A percentile compares a stretch with the other conserved stretches of the same genome.
Evolutionary conservation across 768 basidiomycete species (phyloP).

Genomic region (Rhodosporidiobolus sp.): DNA sequence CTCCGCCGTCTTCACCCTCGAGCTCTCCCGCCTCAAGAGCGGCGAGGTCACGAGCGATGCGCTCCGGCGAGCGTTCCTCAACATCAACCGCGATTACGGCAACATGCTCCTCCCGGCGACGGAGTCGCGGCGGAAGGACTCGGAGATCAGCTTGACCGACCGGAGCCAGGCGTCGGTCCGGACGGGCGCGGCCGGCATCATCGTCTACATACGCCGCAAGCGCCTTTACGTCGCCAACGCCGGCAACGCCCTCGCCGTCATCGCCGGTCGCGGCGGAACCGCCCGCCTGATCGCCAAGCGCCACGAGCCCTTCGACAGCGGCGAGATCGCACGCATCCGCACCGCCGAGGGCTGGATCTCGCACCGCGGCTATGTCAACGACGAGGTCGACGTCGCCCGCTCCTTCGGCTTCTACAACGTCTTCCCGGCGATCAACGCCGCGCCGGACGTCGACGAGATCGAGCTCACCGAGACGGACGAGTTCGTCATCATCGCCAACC

Average conservation of each 20-base stretch:
- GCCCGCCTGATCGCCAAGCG: constrained; percentile 70
- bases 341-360: constrained; percentile 92
- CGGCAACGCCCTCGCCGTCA: constrained; percentile 79
- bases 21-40: constrained; percentile 57
- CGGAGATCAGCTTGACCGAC: constrained; percentile 35
- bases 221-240: constrained; percentile 85
- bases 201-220: constrained; percentile 75
- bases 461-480: constrained; percentile 80
- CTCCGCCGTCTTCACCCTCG: constrained; percentile 59
- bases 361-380: constrained; percentile 82
- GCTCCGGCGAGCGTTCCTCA: constrained; percentile 78
- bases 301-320: constrained; percentile 85
- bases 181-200: constrained; percentile 77
- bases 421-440: constrained; percentile 82
- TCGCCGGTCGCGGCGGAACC: constrained; percentile 57
- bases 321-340: constrained; percentile 82
- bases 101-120: constrained; percentile 55
- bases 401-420: constrained; percentile 90
- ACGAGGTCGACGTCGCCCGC: constrained; percentile 84
- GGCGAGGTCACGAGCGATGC: constrained; percentile 68
- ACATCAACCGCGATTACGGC: constrained; percentile 76
- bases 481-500: constrained; percentile 91
- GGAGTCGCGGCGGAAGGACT: constrained; percentile 37
- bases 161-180: constrained; percentile 51
- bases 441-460: constrained; percentile 70